phyloP scores from a whole-genome alignment of 768 basidiomycete genomes.

The Lentinula detonsa region DNA sequence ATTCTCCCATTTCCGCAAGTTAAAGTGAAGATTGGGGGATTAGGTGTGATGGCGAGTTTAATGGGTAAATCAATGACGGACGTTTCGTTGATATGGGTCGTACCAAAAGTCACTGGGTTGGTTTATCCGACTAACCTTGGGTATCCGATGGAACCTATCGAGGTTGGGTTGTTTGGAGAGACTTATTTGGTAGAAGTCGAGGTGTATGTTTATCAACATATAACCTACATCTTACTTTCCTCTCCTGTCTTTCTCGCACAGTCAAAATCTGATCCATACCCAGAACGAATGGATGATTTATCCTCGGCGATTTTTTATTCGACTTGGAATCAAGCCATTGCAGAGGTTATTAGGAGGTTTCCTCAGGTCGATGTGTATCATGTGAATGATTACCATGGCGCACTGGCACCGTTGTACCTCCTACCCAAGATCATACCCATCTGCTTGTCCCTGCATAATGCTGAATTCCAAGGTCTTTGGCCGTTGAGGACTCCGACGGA shows the following conservation, averaged over 20 bases:
- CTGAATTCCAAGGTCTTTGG: constrained; percentile 97
- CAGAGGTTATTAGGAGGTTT: constrained; percentile 79
- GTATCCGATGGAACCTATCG: constrained; percentile 89
- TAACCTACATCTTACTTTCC: constrained; percentile 91
- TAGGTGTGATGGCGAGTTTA: constrained; percentile 95
- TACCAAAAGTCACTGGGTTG: constrained; percentile 92
- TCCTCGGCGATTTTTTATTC: constrained; percentile 97
- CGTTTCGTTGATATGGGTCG: constrained; percentile 89
- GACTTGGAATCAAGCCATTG: constrained; percentile 97
- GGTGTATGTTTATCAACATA: constrained; percentile 89
- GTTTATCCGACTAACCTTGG: constrained; percentile 75
- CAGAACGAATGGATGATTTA: constrained; percentile 95
- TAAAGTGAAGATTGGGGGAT: constrained; percentile 96
- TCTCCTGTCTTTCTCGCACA: constrained; percentile 96
- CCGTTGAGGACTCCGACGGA: constrained; percentile 94
- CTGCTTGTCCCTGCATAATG: constrained; percentile 92
- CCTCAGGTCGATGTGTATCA: constrained; percentile 93
- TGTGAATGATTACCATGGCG: constrained; percentile 93
- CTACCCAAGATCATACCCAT: constrained; percentile 87
- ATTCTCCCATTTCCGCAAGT: constrained; percentile 90
- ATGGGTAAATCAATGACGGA: constrained; percentile 99
- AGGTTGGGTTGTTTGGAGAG: constrained; percentile 95
- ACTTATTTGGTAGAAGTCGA: constrained; percentile 95
- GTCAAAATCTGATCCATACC: constrained; percentile 93
- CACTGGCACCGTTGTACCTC: constrained; percentile 85